A percentile compares a stretch with the other conserved stretches of the same genome.
phyloP scores from a whole-genome alignment of 257 asterid species.

The Ligustrum vulgare region DNA sequence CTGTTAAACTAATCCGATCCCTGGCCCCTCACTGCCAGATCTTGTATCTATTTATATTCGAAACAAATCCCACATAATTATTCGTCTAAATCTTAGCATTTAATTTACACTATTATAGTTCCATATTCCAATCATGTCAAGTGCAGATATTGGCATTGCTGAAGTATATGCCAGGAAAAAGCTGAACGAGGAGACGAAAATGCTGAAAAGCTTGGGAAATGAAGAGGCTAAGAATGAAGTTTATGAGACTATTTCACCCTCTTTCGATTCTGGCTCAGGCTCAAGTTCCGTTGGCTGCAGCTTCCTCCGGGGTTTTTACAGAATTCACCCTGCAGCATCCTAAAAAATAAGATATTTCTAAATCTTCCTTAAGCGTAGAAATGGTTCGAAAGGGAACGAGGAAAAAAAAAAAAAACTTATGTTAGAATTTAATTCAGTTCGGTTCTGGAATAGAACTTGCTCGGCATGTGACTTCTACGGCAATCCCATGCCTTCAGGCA shows the following conservation, averaged over 20 bases:
- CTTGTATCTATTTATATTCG: background rate
- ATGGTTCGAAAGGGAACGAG: too few relatives aligned
- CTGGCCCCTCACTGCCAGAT: background rate
- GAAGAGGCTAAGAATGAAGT: background rate
- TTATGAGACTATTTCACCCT: background rate
- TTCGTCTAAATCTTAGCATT: background rate
- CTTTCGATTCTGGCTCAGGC: background rate
- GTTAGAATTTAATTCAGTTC: too few relatives aligned
- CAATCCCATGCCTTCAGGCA: too few relatives aligned
- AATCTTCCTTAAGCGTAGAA: too few relatives aligned
- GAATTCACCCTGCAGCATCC: background rate
- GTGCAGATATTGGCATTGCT: constrained; percentile 10
- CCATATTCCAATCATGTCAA: background rate
- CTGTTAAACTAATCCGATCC: background rate
- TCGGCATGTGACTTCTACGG: too few relatives aligned
- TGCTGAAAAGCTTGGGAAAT: background rate
- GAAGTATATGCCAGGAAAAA: constrained; percentile 19
- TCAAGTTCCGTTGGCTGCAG: background rate
- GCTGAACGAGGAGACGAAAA: constrained; percentile 17
- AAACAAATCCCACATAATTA: background rate
- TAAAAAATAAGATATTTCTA: too few relatives aligned
- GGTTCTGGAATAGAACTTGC: too few relatives aligned
- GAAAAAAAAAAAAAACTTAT: too few relatives aligned
- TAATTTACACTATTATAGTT: background rate
- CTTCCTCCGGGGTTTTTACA: background rate